These are phyloP conservation scores for Leccinum arenicola DNA, from an alignment of 768 basidiomycete species.

Conservation along the genomic window DNA sequence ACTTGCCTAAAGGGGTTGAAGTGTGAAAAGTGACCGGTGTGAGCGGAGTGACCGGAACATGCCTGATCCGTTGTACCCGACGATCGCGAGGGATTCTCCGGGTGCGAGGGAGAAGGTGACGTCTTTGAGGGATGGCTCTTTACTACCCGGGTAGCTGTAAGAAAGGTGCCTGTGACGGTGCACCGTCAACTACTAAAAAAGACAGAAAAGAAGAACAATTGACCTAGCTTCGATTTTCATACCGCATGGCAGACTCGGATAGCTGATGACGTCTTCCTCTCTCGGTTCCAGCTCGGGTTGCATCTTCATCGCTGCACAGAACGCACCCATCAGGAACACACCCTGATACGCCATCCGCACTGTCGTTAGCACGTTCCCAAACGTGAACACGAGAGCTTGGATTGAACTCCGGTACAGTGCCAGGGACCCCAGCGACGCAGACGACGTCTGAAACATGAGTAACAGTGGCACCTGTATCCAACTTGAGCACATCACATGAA, in stretches of 20 bases:
- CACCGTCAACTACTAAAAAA: slow-evolving; percentile 3
- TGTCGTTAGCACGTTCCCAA: slow-evolving; percentile 60
- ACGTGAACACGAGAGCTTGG: slow-evolving; percentile 65
- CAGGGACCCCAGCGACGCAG: slow-evolving; percentile 76
- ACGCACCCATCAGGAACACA: slow-evolving; percentile 85
- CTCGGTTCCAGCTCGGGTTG: slow-evolving; percentile 65
- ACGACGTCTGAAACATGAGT: slow-evolving; percentile 66
- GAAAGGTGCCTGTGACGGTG: slow-evolving; percentile 48
- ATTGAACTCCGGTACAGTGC: slow-evolving; percentile 79
- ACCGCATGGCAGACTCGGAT: slow-evolving; percentile 49
- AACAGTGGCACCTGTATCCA: slow-evolving; percentile 65
- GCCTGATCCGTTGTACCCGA: slow-evolving; percentile 84
- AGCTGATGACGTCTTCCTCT: slow-evolving; percentile 49
- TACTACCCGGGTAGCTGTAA: slow-evolving; percentile 78
- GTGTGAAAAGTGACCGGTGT: slow-evolving; percentile 9
- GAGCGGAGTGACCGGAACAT: slow-evolving; percentile 25
- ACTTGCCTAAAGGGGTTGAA: slow-evolving; percentile 57
- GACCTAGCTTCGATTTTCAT: slow-evolving; percentile 68
- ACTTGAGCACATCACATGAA: background rate
- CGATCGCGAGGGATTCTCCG: slow-evolving; percentile 82
- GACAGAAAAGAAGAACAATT: background rate
- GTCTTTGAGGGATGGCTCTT: slow-evolving; percentile 63
- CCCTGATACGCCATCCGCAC: slow-evolving; percentile 78
- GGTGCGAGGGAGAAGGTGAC: slow-evolving; percentile 68
- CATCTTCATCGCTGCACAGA: slow-evolving; percentile 72